phyloP scores from a whole-genome alignment of 495 filamentous ascomycete genomes.

The Aspergillus taichungensis region DNA sequence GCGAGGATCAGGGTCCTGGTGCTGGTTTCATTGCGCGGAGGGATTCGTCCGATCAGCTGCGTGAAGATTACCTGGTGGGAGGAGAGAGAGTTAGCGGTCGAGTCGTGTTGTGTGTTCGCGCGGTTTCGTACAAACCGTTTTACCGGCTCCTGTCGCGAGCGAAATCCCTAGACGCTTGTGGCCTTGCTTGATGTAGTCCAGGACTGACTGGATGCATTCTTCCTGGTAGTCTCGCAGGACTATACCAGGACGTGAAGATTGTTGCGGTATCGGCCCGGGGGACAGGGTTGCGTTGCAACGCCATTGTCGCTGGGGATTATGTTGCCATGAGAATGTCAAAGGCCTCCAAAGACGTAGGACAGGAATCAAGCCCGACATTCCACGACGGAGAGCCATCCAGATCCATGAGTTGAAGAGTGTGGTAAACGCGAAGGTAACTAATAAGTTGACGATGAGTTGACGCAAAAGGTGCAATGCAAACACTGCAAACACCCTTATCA shows the following conservation, averaged over 20 bases:
- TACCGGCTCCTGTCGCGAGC: slow-evolving; percentile 84
- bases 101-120: background rate
- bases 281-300: slow-evolving; percentile 23
- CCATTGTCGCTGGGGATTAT: background rate
- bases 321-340: slow-evolving; percentile 2
- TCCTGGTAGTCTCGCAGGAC: slow-evolving; percentile 71
- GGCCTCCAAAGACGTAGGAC: slow-evolving; percentile 8
- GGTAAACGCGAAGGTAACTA: background rate
- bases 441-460: background rate
- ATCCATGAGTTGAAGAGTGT: slow-evolving; percentile 8
- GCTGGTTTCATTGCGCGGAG: slow-evolving; percentile 44
- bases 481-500: slow-evolving; percentile 32
- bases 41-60: slow-evolving; percentile 76
- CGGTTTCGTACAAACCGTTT: slow-evolving; percentile 54
- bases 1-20: slow-evolving; percentile 84
- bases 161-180: slow-evolving; percentile 81
- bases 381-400: slow-evolving; percentile 25
- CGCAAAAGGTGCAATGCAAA: slow-evolving; percentile 19
- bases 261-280: slow-evolving; percentile 10
- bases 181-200: slow-evolving; percentile 60
- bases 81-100: background rate
- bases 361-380: slow-evolving; percentile 17
- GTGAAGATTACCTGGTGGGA: slow-evolving; percentile 78
- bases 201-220: slow-evolving; percentile 82
- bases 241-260: slow-evolving; percentile 24